phyloP scores from a whole-genome alignment of 2,329 filamentous ascomycete species.

The Sporothrix protearum region DNA sequence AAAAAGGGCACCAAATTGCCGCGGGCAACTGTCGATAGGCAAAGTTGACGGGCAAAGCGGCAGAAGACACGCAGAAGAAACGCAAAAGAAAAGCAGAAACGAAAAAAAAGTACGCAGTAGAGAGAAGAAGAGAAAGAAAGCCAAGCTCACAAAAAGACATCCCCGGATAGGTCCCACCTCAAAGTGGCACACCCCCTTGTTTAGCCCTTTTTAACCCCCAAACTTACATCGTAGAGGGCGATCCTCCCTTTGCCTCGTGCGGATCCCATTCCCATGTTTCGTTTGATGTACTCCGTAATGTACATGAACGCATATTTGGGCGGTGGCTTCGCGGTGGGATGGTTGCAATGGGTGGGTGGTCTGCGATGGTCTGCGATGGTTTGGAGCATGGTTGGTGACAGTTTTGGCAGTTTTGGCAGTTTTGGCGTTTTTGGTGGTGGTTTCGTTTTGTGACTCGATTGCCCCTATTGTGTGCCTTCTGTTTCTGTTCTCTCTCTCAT shows the following conservation, averaged over 20 bases:
- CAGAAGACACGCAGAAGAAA: too few species aligned
- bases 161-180: neutral
- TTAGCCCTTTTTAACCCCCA: neutral
- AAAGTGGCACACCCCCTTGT: neutral
- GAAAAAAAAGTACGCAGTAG: too few species aligned
- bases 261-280: conserved; percentile 1
- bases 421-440: too few species aligned
- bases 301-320: too few species aligned
- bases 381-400: neutral
- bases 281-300: conserved; percentile 1
- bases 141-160: neutral
- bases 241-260: conserved; percentile 15
- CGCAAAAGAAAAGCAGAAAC: too few species aligned
- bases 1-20: neutral
- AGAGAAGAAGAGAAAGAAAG: neutral
- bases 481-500: neutral
- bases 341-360: neutral
- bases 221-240: neutral
- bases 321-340: neutral
- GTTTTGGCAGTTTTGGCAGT: neutral
- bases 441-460: neutral
- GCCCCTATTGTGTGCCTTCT: neutral
- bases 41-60: too few species aligned
- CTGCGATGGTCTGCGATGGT: neutral
- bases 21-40: neutral